Percentiles rank a stretch among this genome's conserved stretches.
Conservation (phyloP, 441 rosid genomes). For the Omphalea diandra region DNA sequence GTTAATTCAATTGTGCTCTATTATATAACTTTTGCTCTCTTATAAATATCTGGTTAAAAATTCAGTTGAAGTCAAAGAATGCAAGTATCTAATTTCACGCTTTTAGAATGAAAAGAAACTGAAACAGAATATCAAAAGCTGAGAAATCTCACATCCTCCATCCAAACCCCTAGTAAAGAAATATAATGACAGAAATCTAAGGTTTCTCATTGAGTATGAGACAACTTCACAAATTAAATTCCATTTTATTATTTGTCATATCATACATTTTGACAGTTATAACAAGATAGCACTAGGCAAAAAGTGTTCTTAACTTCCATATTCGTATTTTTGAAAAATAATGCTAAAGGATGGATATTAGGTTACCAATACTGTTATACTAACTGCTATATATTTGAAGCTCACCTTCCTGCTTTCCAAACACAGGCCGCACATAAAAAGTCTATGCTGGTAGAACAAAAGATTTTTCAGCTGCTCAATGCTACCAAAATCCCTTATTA, state of each 20-base stretch:
- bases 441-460: constrained; percentile 60
- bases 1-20: constrained; percentile 65
- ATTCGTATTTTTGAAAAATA: background rate
- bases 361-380: background rate
- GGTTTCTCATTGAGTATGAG: background rate
- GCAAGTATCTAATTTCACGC: background rate
- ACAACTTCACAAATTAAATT: constrained; percentile 7
- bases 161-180: constrained; percentile 11
- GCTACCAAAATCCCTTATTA: constrained; percentile 49
- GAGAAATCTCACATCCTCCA: background rate
- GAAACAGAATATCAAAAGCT: background rate
- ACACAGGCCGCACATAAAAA: constrained; percentile 65
- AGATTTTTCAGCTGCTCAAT: constrained; percentile 81
- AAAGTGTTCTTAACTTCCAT: background rate
- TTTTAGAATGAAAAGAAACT: background rate
- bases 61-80: constrained; percentile 19
- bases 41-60: constrained; percentile 56
- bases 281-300: background rate
- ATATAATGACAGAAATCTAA: background rate
- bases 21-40: constrained; percentile 77
- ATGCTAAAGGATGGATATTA: background rate
- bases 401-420: constrained; percentile 83
- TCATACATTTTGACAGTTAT: too few species aligned
- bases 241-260: background rate
- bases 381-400: background rate